Evolutionary conservation across 192 early-diverging fungal species (phyloP).

Genomic region (Jimgerdemannia flammicorona): DNA sequence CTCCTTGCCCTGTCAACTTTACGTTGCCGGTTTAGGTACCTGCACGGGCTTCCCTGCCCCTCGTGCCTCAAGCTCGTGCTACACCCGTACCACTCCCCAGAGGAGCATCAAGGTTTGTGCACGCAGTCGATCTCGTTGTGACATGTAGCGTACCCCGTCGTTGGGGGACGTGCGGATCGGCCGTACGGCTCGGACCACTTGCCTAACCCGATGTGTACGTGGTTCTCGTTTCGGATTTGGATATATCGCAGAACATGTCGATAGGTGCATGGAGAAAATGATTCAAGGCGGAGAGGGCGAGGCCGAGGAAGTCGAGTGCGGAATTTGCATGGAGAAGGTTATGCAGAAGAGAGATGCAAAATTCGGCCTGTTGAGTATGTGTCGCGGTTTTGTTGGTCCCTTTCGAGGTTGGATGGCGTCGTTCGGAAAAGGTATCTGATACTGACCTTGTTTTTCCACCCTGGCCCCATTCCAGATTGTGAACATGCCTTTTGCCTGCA

Average conservation of each 20-base stretch:
- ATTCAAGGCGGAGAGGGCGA: conserved; percentile 4
- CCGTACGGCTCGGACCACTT: no score
- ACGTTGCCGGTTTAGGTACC: conserved; percentile 2
- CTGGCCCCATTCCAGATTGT: conserved; percentile 6
- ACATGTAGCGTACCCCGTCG: no score
- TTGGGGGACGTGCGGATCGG: no score
- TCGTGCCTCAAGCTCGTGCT: conserved; percentile 18
- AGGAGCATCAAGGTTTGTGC: conserved; percentile 24
- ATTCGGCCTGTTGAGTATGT: conserved; percentile 24
- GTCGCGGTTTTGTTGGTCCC: no score
- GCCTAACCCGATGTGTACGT: no score
- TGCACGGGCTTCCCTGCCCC: conserved; percentile 21
- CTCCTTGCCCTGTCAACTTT: not conserved
- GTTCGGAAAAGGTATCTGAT: no score
- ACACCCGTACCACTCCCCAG: conserved; percentile 12
- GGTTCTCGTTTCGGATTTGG: no score
- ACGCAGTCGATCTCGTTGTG: no score
- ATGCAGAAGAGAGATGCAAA: conserved; percentile 12
- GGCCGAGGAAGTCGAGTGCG: conserved; percentile 17
- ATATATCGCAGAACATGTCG: conserved; percentile 4
- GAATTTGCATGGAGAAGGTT: conserved; percentile 22
- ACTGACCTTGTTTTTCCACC: no score
- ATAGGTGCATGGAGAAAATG: conserved; percentile 12
- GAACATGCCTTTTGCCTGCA: conserved; percentile 24
- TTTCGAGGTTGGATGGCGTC: no score